phyloP scores from a whole-genome alignment of 2,329 filamentous ascomycete genomes.

The Podosphaera aphanis region DNA sequence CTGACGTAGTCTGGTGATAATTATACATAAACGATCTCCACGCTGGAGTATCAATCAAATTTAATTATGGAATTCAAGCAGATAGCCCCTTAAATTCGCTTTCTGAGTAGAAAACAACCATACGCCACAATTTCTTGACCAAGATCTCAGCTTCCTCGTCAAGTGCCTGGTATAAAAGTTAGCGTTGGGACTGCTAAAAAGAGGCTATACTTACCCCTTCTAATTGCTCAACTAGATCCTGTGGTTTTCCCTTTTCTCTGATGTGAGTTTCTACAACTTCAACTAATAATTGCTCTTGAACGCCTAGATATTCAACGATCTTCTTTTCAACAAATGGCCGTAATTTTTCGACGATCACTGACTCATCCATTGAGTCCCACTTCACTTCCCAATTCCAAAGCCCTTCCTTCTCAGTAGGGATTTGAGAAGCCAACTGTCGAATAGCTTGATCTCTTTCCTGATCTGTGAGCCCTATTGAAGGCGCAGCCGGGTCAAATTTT shows the following conservation, averaged over 20 bases:
- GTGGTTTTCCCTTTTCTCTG: slow-evolving; percentile 48
- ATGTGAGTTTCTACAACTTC: slow-evolving; percentile 81
- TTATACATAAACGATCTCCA: too few species aligned
- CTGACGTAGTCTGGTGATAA: too few species aligned
- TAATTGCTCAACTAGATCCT: slow-evolving; percentile 61
- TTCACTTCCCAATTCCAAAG: slow-evolving; percentile 84
- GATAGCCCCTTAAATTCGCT: slow-evolving; percentile 75
- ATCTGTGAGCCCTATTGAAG: slow-evolving; percentile 48
- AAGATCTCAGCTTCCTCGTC: slow-evolving; percentile 87
- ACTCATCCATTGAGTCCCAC: slow-evolving; percentile 75
- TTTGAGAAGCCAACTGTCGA: slow-evolving; percentile 64
- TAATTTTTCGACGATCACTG: slow-evolving; percentile 62
- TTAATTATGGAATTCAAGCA: slow-evolving; percentile 21
- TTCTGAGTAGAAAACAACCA: slow-evolving; percentile 95
- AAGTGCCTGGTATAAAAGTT: slow-evolving; percentile 34
- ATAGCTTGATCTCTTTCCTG: slow-evolving; percentile 72
- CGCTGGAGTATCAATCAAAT: too few species aligned
- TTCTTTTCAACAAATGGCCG: slow-evolving; percentile 95
- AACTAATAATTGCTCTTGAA: slow-evolving; percentile 88
- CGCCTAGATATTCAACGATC: slow-evolving; percentile 84
- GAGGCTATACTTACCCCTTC: slow-evolving; percentile 41
- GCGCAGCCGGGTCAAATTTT: slow-evolving; percentile 45
- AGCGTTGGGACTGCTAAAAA: not conserved
- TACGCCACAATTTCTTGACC: slow-evolving; percentile 92
- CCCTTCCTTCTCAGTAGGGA: slow-evolving; percentile 64